Base-by-base conservation (phyloP, 2,329 filamentous ascomycete genomes). In the Xylaria hypoxylon region DNA sequence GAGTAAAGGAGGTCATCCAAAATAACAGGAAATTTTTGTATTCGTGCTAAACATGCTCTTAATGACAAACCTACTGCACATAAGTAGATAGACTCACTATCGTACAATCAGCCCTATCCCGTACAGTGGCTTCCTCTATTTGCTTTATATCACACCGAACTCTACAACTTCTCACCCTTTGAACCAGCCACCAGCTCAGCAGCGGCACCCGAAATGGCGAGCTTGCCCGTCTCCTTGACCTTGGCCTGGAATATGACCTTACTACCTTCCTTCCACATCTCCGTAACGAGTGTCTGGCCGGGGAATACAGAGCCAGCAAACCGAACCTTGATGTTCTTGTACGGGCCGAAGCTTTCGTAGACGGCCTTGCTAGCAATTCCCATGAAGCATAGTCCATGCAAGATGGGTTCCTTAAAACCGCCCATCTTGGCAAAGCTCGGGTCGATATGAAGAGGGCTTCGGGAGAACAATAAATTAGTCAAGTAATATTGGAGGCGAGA, bases 351-450 rank as follows among this genome's bases (percentile, higher is more conserved):
- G 70, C 85, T 90, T 81, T 93, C 87, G 78, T 94, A 91, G 44
- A 99, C 89, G 67, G 95, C 94, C 86, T 97, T 97, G 71, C 91
- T 93, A 17, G 92, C 90, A 71, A 98, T 89, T 73, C 96, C 96
- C 76, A 99, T 95, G 78, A 90, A 96, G 87, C 94, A 97, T 42
- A 99, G 88, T n/a, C 96, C 96, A 83, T 99, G 96, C 60, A 99
- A 85, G 78, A 99, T 99, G 13, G 96, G 96, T 31, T 85, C 88
- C 82, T 96, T 92, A 89, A 99, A 99, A 66, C 96, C 96, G 66
- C 95, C 96, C 74, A 97, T 90, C 84, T 96, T 96, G 82, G 93
- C 93, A 81, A 99, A 98, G 56, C 89, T 87, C 1, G 96, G 96
- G 80, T 99, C 96, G 69, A 99, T 91, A 83, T 99, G 96, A 1